phyloP scores from a whole-genome alignment of 176 grass and related monocot species.

The Cenchrus purpureus region DNA sequence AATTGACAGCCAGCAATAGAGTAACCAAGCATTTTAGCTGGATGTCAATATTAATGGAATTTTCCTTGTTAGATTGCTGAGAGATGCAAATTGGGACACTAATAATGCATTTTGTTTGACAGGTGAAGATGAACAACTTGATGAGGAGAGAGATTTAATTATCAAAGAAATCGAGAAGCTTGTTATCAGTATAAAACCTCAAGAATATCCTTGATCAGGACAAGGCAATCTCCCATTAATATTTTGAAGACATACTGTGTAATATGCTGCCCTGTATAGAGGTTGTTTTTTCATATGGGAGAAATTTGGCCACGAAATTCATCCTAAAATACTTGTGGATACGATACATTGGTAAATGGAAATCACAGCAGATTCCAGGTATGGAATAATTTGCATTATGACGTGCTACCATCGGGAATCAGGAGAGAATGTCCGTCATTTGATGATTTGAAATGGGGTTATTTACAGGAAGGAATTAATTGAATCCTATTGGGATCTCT shows the following conservation, averaged over 20 bases:
- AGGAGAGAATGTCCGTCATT: background rate
- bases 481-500: slow-evolving; percentile 45
- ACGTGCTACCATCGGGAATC: background rate
- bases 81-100: background rate
- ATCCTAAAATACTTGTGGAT: slow-evolving; percentile 11
- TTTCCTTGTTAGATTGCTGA: slow-evolving; percentile 14
- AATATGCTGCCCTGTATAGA: slow-evolving; percentile 54
- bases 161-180: slow-evolving; percentile 85
- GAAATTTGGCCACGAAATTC: background rate
- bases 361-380: background rate
- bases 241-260: slow-evolving; percentile 24
- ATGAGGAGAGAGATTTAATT: slow-evolving; percentile 84
- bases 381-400: slow-evolving; percentile 15
- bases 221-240: background rate
- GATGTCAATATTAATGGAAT: slow-evolving; percentile 9
- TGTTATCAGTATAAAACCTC: slow-evolving; percentile 41
- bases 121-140: slow-evolving; percentile 98
- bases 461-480: slow-evolving; percentile 59
- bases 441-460: background rate
- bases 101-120: slow-evolving; percentile 19
- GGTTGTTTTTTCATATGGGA: background rate
- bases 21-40: background rate
- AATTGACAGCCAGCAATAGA: slow-evolving; percentile 25
- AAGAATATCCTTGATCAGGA: background rate
- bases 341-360: background rate